These are phyloP conservation scores for Gaeumannomyces tritici DNA, from an alignment of 2,329 filamentous ascomycete genomes.

Conservation along the genomic window DNA sequence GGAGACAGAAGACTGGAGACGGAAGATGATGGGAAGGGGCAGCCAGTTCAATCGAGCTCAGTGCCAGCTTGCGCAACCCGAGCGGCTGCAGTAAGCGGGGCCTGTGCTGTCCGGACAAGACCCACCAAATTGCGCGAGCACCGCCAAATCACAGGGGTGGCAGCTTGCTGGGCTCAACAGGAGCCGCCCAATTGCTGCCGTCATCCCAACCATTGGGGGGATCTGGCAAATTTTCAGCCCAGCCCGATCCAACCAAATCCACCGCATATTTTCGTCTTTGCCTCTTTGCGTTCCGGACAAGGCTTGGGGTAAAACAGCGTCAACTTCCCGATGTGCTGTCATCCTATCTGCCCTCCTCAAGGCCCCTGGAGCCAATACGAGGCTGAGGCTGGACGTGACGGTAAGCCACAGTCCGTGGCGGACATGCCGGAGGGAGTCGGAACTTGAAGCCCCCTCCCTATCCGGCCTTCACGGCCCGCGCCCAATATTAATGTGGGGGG, in stretches of 20 bases:
- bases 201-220: slow-evolving; percentile 3
- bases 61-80: not conserved
- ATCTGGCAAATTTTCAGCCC: not conserved
- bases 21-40: not conserved
- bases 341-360: not conserved
- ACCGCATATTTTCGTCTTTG: not conserved
- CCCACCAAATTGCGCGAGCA: not conserved
- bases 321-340: not conserved
- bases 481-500: not conserved
- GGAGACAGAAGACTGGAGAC: not conserved
- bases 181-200: not conserved
- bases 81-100: not conserved
- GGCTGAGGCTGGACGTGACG: no score
- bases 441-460: not conserved
- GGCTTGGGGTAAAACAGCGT: not conserved
- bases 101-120: not conserved
- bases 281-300: not conserved
- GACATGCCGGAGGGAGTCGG: not conserved
- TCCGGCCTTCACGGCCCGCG: not conserved
- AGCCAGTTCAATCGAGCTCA: no score
- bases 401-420: not conserved
- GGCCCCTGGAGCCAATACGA: no score
- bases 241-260: not conserved
- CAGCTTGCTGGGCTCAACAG: not conserved
- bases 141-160: not conserved